Evolutionary conservation across 495 filamentous ascomycete genomes (phyloP), one percentile per base, ranked within the genome.

Genomic region (Penicillium nucicola): DNA sequence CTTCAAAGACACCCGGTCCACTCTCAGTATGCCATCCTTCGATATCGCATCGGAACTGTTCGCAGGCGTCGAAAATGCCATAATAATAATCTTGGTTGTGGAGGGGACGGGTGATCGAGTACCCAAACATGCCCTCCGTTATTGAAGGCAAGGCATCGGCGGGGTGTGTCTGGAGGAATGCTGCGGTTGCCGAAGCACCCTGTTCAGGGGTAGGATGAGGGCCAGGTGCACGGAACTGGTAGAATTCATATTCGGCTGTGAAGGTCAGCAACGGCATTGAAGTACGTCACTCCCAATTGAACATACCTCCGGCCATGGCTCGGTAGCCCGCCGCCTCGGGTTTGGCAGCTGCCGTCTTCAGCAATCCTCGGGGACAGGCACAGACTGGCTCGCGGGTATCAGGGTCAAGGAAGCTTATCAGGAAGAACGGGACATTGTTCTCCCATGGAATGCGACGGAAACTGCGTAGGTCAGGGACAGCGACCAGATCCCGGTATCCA

Each of bases 11-110:
- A 18, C 93, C 93, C 9, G 93, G 93, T 6, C 93, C 93, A 58
- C 84, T 91, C 70, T 98, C 93, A 8, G 93, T 97, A 68, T 98
- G 93, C 93, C 93, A 98, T 10, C 93, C 90, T 64, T 98, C 93
- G 17, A 97, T 85, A 53, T 83, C 78, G 64, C 90, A 92, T 30
- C 81, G 75, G 69, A 98, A 97, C 30, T 83, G 75, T 50, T 81
- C 78, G 68, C 92, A 96, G 0, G 86, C 79, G 52, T 96, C 82
- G 65, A 88, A 97, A 20, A 97, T 83, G 20, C 85, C 86, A 59
- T 98, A 96, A 59, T 89, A 98, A 62, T 93, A 98, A 15, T 92
- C 90, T 67, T 93, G 84, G 56, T 98, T 97, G 57, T 96, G 90
- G 17, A 90, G 80, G 0, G 93, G 89, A 11, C 92, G 78, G n/a